These are phyloP conservation scores for Leccinum broughii DNA, from an alignment of 768 basidiomycete genomes.

Conservation along the genomic window DNA sequence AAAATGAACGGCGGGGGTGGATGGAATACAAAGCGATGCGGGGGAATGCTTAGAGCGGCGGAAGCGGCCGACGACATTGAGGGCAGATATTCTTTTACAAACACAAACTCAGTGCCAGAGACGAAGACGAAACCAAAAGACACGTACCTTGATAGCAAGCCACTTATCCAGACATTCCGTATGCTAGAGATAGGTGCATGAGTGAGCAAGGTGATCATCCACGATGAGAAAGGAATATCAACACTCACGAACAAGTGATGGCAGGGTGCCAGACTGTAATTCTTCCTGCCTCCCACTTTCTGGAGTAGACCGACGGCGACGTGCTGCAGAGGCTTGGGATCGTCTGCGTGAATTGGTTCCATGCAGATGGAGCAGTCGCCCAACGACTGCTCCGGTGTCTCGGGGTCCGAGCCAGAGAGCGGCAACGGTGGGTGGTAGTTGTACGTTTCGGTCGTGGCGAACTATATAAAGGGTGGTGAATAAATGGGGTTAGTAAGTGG, in stretches of 20 bases:
- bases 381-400: constrained; percentile 71
- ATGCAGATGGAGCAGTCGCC: constrained; percentile 94
- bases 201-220: not conserved
- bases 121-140: not conserved
- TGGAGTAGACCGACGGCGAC: constrained; percentile 40
- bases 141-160: constrained; percentile 66
- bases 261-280: constrained; percentile 86
- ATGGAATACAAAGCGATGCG: constrained; percentile 2
- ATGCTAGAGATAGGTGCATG: constrained; percentile 47
- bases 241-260: constrained; percentile 79
- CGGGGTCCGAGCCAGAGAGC: constrained; percentile 54
- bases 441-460: constrained; percentile 59
- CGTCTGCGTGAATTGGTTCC: constrained; percentile 72
- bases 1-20: not conserved
- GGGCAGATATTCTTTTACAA: constrained; percentile 78
- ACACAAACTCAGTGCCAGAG: not conserved
- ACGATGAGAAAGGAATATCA: not conserved
- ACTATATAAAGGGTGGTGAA: constrained; percentile 39
- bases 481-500: not conserved
- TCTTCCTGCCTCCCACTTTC: constrained; percentile 47
- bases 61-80: constrained; percentile 82
- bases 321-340: constrained; percentile 37
- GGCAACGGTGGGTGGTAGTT: constrained; percentile 86
- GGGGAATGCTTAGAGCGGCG: constrained; percentile 55
- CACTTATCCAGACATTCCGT: constrained; percentile 87